These are phyloP conservation scores for Pneumocystis sp. DNA, from an alignment of 1,139 yeast genomes.

Conservation along the genomic window DNA sequence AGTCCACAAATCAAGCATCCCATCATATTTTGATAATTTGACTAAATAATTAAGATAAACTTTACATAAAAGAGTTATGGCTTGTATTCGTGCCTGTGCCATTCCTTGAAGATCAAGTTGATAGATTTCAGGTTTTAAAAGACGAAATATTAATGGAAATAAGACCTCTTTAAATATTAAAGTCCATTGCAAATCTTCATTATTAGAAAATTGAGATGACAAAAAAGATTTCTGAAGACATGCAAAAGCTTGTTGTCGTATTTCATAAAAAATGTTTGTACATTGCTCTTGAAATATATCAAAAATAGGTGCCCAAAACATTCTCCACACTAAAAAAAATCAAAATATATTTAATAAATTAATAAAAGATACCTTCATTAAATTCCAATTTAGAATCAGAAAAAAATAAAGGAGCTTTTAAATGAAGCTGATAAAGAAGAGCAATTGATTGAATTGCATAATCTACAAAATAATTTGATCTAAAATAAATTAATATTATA, in stretches of 20 bases:
- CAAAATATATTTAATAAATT: not conserved
- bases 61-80: constrained; percentile 53
- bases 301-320: constrained; percentile 15
- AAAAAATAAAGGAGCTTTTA: constrained; percentile 9
- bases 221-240: constrained; percentile 36
- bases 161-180: constrained; percentile 53
- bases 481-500: constrained; percentile 15
- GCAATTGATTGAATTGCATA: constrained; percentile 49
- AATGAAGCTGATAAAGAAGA: constrained; percentile 15
- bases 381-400: constrained; percentile 8
- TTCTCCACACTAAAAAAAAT: constrained; percentile 11
- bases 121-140: constrained; percentile 49
- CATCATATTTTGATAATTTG: constrained; percentile 29
- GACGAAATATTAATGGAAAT: constrained; percentile 55
- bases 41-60: constrained; percentile 49
- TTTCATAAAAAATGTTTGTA: constrained; percentile 69
- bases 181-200: constrained; percentile 23
- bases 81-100: constrained; percentile 48
- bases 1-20: constrained; percentile 28
- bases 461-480: constrained; percentile 37
- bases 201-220: constrained; percentile 28
- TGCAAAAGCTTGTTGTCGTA: constrained; percentile 45
- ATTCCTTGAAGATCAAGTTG: constrained; percentile 52
- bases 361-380: constrained; percentile 7
- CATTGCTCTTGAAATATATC: constrained; percentile 77